Conservation (phyloP, 1,284 basidiomycete species). For the Heterobasidion annosum region DNA sequence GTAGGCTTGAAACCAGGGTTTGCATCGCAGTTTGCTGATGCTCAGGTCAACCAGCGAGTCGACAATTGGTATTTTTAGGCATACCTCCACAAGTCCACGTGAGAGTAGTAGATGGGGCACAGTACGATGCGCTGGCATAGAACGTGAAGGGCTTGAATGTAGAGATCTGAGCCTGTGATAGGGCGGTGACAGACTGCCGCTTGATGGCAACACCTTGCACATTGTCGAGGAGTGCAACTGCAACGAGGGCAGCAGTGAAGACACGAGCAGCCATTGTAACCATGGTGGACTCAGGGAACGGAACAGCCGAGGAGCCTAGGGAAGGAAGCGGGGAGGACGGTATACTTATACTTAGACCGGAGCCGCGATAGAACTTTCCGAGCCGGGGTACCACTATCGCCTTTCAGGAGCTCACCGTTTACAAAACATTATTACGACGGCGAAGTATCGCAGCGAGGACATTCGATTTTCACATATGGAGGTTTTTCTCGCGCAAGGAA, state of each 20-base stretch:
- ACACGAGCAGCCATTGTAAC: not conserved
- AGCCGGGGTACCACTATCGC: no score
- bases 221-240: not conserved
- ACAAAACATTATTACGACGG: no score
- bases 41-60: not conserved
- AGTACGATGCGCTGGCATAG: slow-evolving; percentile 28
- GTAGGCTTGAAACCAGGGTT: slow-evolving; percentile 45
- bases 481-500: no score
- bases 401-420: no score
- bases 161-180: slow-evolving; percentile 22
- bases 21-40: slow-evolving; percentile 40
- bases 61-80: slow-evolving; percentile 13
- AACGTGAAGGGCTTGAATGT: slow-evolving; percentile 29
- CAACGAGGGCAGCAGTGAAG: not conserved
- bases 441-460: no score
- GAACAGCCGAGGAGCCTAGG: no score
- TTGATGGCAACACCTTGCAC: not conserved
- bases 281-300: no score
- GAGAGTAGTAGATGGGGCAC: slow-evolving; percentile 19
- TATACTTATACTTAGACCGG: no score
- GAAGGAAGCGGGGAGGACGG: no score
- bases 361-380: no score
- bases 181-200: slow-evolving; percentile 16
- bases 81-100: slow-evolving; percentile 26
- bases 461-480: no score